phyloP scores from a whole-genome alignment of 257 asterid genomes.

The Nemophila menziesii region DNA sequence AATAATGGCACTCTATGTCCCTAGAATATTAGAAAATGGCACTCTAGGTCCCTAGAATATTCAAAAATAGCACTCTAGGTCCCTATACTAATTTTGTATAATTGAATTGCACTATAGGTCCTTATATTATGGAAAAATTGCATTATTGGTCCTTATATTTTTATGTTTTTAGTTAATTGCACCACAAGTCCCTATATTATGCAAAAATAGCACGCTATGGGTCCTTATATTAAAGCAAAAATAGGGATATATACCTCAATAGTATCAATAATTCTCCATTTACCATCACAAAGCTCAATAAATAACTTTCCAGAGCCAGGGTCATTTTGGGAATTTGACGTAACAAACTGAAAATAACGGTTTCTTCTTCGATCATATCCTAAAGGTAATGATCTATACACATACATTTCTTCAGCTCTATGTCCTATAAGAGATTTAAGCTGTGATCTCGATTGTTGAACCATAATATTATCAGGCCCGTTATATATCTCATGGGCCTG shows the following conservation, averaged over 20 bases:
- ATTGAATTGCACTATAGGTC: too few relatives aligned
- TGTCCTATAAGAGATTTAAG: slow-evolving; percentile 56
- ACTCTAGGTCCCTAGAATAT: too few relatives aligned
- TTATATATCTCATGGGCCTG: slow-evolving; percentile 25
- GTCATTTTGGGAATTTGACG: slow-evolving; percentile 64
- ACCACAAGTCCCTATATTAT: too few relatives aligned
- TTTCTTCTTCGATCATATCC: slow-evolving; percentile 83
- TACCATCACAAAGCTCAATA: slow-evolving; percentile 51
- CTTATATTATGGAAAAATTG: too few relatives aligned
- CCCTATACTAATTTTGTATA: too few relatives aligned
- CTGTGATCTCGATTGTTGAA: slow-evolving; percentile 63
- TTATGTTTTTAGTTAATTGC: too few relatives aligned
- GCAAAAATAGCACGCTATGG: too few relatives aligned
- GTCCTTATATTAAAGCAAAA: too few relatives aligned
- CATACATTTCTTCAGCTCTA: slow-evolving; percentile 68
- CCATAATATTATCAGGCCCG: slow-evolving; percentile 29
- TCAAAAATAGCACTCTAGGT: too few relatives aligned
- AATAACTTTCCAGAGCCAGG: slow-evolving; percentile 75
- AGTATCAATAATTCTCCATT: slow-evolving; percentile 75
- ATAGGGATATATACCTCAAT: slow-evolving; percentile 35
- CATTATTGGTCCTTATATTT: too few relatives aligned
- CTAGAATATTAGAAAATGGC: too few relatives aligned
- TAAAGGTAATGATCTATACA: slow-evolving; percentile 73
- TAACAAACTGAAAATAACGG: slow-evolving; percentile 73
- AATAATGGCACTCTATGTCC: too few relatives aligned